These are phyloP conservation scores for Fusarium stilboides DNA, from an alignment of 2,329 filamentous ascomycete genomes.

Conservation along the genomic window DNA sequence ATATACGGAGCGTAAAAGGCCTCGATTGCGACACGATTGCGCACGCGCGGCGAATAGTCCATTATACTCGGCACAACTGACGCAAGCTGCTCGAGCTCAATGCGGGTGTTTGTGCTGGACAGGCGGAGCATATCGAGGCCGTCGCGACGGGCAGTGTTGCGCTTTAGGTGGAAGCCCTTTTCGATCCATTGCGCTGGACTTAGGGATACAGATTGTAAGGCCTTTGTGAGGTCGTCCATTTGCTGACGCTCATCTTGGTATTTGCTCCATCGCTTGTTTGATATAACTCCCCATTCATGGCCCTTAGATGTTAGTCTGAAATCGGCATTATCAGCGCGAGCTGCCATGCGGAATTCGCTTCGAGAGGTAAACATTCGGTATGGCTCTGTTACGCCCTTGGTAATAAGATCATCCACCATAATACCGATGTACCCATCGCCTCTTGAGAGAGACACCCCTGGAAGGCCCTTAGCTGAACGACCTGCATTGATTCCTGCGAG, in stretches of 20 bases:
- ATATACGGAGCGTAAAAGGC: constrained; percentile 91
- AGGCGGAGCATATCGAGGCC: constrained; percentile 86
- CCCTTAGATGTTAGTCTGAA: constrained; percentile 85
- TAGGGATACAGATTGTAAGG: constrained; percentile 72
- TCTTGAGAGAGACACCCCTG: constrained; percentile 78
- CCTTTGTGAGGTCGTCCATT: constrained; percentile 74
- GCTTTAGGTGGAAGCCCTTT: constrained; percentile 78
- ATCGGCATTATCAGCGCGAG: constrained; percentile 95
- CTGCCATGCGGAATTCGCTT: constrained; percentile 94
- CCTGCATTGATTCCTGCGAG: constrained; percentile 96
- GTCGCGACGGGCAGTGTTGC: constrained; percentile 76
- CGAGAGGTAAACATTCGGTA: constrained; percentile 99
- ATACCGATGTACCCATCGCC: constrained; percentile 97
- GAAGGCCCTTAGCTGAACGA: constrained; percentile 77
- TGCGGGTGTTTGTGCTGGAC: constrained; percentile 64
- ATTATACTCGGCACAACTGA: constrained; percentile 70
- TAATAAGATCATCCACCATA: constrained; percentile 98
- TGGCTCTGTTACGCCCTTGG: constrained; percentile 95
- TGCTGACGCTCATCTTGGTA: constrained; percentile 77
- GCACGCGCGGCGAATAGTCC: constrained; percentile 71
- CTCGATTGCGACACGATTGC: constrained; percentile 82
- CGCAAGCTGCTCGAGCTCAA: constrained; percentile 68
- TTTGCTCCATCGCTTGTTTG: constrained; percentile 81
- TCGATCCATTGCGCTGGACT: constrained; percentile 77
- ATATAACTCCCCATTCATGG: constrained; percentile 81